Evolutionary conservation across 768 basidiomycete genomes (phyloP).

Genomic region (Infundibulicybe gibba): DNA sequence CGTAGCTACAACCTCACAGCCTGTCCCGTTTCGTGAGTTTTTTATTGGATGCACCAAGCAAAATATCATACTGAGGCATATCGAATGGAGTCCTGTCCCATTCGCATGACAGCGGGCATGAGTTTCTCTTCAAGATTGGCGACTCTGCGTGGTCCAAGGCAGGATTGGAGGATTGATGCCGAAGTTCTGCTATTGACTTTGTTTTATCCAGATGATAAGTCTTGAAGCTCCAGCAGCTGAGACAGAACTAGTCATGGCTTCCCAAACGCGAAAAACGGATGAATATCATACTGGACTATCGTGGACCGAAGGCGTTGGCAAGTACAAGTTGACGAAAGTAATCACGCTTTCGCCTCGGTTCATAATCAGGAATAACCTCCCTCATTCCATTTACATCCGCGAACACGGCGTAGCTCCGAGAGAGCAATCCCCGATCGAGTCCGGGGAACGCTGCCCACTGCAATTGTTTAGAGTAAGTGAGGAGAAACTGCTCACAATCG

Average conservation of each 20-base stretch:
- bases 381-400: constrained; percentile 70
- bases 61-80: not conserved
- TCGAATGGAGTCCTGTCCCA: constrained; percentile 75
- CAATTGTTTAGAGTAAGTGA: constrained; percentile 62
- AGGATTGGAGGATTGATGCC: constrained; percentile 2
- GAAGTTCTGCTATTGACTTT: no score
- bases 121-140: constrained; percentile 76
- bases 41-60: constrained; percentile 1
- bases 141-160: constrained; percentile 92
- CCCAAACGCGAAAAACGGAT: constrained; percentile 56
- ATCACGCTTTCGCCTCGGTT: constrained; percentile 90
- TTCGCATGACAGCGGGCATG: constrained; percentile 72
- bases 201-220: constrained; percentile 58
- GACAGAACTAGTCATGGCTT: constrained; percentile 70
- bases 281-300: constrained; percentile 84
- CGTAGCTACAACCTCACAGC: constrained; percentile 43
- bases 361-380: constrained; percentile 79
- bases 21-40: constrained; percentile 79
- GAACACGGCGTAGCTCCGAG: constrained; percentile 75
- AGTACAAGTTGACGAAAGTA: constrained; percentile 95
- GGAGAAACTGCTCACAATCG: constrained; percentile 77
- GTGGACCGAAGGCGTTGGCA: constrained; percentile 92
- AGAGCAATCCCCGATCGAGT: constrained; percentile 56
- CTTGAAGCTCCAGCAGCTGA: constrained; percentile 94
- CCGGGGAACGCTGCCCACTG: constrained; percentile 69